A percentile compares a stretch with the other conserved stretches of the same genome.
These are phyloP conservation scores for Kwoniella europaea DNA, from an alignment of 768 basidiomycete genomes.

Conservation along the genomic window DNA sequence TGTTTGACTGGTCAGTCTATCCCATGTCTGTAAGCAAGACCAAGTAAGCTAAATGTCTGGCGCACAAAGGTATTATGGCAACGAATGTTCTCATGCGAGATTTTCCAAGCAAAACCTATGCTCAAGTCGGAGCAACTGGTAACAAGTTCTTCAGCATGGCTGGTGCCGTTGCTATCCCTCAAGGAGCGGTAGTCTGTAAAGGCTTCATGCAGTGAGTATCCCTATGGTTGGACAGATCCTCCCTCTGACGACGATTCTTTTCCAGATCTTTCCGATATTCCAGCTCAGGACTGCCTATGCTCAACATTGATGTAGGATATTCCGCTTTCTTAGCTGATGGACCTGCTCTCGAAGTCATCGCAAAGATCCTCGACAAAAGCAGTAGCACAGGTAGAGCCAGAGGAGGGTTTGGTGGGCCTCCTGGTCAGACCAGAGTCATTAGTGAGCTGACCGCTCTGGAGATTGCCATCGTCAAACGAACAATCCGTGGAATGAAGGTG, in stretches of 20 bases:
- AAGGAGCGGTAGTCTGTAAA: constrained; percentile 55
- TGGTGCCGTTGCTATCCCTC: constrained; percentile 45
- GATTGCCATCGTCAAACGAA: constrained; percentile 39
- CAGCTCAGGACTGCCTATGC: constrained; percentile 45
- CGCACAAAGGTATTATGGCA: constrained; percentile 48
- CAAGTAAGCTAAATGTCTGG: neutral
- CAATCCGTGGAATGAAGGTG: constrained; percentile 46
- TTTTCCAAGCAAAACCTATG: constrained; percentile 42
- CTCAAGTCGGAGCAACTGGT: constrained; percentile 53
- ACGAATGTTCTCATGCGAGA: constrained; percentile 58
- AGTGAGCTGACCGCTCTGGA: constrained; percentile 24
- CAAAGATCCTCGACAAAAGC: constrained; percentile 39
- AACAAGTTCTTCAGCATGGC: constrained; percentile 55
- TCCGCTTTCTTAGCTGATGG: constrained; percentile 56
- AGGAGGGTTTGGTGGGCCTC: constrained; percentile 17
- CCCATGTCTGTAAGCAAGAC: neutral
- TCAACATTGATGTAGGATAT: constrained; percentile 57
- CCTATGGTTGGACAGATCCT: neutral
- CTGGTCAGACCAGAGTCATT: constrained; percentile 9
- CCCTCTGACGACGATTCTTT: neutral
- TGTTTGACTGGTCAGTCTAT: constrained; percentile 44
- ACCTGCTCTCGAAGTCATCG: constrained; percentile 52
- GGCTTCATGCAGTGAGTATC: constrained; percentile 56
- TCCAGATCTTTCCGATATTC: constrained; percentile 56
- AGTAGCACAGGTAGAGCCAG: constrained; percentile 23